Evolutionary conservation across 441 rosid genomes (phyloP).

Genomic region (Gossypium aridum): DNA sequence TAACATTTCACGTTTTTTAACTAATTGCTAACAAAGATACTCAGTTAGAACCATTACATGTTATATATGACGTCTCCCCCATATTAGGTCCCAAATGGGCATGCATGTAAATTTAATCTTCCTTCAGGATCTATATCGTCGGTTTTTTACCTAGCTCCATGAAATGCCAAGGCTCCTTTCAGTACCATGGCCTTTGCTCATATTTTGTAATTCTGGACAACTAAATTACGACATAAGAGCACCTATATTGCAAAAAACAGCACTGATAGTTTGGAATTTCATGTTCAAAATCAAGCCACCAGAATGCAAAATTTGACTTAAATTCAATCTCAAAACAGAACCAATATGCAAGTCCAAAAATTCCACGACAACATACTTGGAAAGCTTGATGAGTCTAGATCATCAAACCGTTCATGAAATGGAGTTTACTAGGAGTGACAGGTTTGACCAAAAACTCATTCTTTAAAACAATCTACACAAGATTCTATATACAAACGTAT

Average conservation of each 20-base stretch:
- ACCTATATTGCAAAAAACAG: background rate
- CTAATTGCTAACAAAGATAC: background rate
- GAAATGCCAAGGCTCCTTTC: background rate
- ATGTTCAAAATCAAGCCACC: background rate
- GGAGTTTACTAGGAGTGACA: background rate
- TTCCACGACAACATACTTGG: background rate
- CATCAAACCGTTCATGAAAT: background rate
- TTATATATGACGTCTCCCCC: background rate
- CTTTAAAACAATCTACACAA: background rate
- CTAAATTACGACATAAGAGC: background rate
- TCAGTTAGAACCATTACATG: background rate
- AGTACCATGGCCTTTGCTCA: background rate
- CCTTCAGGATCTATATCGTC: background rate
- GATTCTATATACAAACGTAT: background rate
- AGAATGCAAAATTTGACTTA: background rate
- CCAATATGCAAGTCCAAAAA: background rate
- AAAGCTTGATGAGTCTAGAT: slow-evolving; percentile 2
- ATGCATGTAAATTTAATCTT: background rate
- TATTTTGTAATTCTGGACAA: background rate
- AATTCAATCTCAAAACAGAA: background rate
- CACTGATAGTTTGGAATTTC: background rate
- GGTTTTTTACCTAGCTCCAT: background rate
- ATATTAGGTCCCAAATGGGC: background rate
- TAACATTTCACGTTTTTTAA: background rate
- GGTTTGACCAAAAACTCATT: background rate